Evolutionary conservation across 2,329 filamentous ascomycete species (phyloP).

Genomic region (Alternaria triticina): DNA sequence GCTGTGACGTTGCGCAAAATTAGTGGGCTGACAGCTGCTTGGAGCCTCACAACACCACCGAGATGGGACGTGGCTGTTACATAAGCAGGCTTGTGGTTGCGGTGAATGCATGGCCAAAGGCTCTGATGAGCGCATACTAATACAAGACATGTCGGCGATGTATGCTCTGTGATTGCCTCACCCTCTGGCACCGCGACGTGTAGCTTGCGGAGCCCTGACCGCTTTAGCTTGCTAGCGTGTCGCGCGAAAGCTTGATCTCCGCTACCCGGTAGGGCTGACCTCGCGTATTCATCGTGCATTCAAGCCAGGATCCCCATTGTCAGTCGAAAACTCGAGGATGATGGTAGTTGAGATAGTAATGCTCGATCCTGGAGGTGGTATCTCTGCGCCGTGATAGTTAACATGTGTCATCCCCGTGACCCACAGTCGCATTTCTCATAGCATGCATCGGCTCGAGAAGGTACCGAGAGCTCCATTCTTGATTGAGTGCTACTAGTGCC

Average conservation of each 20-base stretch:
- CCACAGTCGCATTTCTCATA: background rate
- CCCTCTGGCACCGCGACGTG: constrained; percentile 14
- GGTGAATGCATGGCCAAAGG: background rate
- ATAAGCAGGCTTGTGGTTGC: constrained; percentile 3
- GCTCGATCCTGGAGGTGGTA: background rate
- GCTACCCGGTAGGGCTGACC: constrained; percentile 26
- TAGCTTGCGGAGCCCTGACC: constrained; percentile 12
- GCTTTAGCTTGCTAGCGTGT: constrained; percentile 27
- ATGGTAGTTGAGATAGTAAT: background rate
- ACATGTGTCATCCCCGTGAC: background rate
- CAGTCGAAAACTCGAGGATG: background rate
- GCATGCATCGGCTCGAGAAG: background rate
- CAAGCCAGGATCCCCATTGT: background rate
- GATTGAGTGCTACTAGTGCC: background rate
- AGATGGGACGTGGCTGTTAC: constrained; percentile 6
- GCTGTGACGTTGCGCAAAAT: constrained; percentile 36
- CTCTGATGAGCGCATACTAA: background rate
- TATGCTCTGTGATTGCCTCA: constrained; percentile 17
- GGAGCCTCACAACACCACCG: constrained; percentile 6
- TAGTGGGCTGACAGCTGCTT: constrained; percentile 32
- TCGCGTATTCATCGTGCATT: background rate
- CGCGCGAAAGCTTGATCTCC: constrained; percentile 40
- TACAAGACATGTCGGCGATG: constrained; percentile 5
- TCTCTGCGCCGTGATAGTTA: background rate
- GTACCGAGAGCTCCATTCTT: background rate